phyloP scores from a whole-genome alignment of 495 filamentous ascomycete species.

The Penicillium coprophilum region DNA sequence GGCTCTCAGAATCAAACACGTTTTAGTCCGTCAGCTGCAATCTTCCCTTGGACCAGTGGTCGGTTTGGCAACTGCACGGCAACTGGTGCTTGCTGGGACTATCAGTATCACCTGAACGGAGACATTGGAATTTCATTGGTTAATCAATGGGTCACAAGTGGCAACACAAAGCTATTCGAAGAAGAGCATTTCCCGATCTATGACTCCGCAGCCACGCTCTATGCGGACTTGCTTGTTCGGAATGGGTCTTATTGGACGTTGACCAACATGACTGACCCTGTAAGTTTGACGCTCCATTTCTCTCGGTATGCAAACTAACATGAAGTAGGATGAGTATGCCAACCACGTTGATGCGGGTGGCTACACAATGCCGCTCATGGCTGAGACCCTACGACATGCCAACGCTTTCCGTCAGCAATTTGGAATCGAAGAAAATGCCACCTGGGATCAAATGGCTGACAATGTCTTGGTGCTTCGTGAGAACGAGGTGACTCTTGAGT shows the following conservation, averaged over 20 bases:
- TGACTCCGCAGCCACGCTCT: conserved; percentile 57
- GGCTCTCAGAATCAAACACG: conserved; percentile 54
- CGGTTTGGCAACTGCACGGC: conserved; percentile 65
- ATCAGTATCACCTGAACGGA: conserved; percentile 62
- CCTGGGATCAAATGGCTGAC: conserved; percentile 52
- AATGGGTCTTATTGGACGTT: conserved; percentile 54
- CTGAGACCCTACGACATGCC: conserved; percentile 53
- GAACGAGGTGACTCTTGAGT: conserved; percentile 70
- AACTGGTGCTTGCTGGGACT: conserved; percentile 65
- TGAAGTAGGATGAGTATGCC: conserved; percentile 63
- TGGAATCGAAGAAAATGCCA: conserved; percentile 49
- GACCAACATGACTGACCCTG: conserved; percentile 77
- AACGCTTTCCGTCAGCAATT: conserved; percentile 58
- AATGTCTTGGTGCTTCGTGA: conserved; percentile 54
- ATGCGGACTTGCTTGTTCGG: conserved; percentile 51
- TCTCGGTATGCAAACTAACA: background rate
- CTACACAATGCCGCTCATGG: conserved; percentile 70
- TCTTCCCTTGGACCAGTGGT: conserved; percentile 64
- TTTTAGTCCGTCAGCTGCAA: conserved; percentile 53
- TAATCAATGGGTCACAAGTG: conserved; percentile 61
- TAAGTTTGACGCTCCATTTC: conserved; percentile 28
- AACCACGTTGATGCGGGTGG: conserved; percentile 70
- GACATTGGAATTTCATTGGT: conserved; percentile 66
- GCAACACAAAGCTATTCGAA: conserved; percentile 56
- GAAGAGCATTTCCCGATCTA: conserved; percentile 57